phyloP scores from a whole-genome alignment of 176 grass and related monocot genomes.

The Calamus simplicifolius region DNA sequence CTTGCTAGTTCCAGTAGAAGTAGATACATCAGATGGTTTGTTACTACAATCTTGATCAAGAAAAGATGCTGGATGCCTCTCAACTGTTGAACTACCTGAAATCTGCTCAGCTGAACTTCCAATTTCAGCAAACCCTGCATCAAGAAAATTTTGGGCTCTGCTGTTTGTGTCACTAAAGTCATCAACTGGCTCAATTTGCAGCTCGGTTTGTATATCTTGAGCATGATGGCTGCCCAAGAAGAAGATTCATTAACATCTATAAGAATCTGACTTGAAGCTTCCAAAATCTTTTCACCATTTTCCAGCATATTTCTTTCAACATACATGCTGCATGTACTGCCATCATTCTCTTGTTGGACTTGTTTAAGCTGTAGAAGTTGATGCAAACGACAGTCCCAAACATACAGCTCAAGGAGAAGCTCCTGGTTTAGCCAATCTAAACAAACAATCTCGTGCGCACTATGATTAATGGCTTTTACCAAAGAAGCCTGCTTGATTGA shows the following conservation, averaged over 20 bases:
- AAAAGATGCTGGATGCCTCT: slow-evolving; percentile 16
- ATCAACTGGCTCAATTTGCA: slow-evolving; percentile 2
- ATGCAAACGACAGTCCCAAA: slow-evolving; percentile 79
- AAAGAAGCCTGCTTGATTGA: slow-evolving; percentile 43
- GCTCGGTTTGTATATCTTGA: slow-evolving; percentile 5
- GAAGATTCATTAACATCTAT: slow-evolving; percentile 19
- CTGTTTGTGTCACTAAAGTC: slow-evolving; percentile 2
- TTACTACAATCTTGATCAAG: slow-evolving; percentile 19
- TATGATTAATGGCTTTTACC: slow-evolving; percentile 26
- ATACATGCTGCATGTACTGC: slow-evolving; percentile 23
- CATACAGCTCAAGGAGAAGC: slow-evolving; percentile 63
- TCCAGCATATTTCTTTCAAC: not conserved
- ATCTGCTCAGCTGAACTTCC: not conserved
- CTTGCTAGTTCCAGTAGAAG: slow-evolving; percentile 21
- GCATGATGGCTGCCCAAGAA: not conserved
- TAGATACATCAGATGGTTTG: slow-evolving; percentile 6
- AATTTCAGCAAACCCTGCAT: slow-evolving; percentile 10
- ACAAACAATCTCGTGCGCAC: slow-evolving; percentile 49
- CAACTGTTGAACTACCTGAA: slow-evolving; percentile 3
- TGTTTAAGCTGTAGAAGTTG: slow-evolving; percentile 51
- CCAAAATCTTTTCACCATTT: slow-evolving; percentile 15
- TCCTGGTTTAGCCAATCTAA: slow-evolving; percentile 88
- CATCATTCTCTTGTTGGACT: slow-evolving; percentile 20
- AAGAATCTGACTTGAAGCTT: slow-evolving; percentile 4
- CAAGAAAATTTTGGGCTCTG: slow-evolving; percentile 7